phyloP scores from a whole-genome alignment of 768 basidiomycete genomes.

The Tylopilus balloui region DNA sequence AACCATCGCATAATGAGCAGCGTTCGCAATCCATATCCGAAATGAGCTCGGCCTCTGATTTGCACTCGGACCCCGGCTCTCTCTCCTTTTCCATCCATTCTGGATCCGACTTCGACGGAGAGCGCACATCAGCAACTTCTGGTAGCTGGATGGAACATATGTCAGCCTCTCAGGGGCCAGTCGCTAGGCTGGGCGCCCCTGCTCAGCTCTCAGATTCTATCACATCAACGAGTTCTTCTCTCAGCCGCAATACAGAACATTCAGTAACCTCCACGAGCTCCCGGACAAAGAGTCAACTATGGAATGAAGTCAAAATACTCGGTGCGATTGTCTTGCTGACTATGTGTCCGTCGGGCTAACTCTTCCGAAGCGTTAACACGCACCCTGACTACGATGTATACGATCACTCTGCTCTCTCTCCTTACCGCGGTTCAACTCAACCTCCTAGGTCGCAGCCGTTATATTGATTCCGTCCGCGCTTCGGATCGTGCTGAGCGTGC shows the following conservation, averaged over 20 bases:
- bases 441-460: slow-evolving; percentile 76
- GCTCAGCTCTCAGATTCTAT: slow-evolving; percentile 40
- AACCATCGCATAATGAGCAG: slow-evolving; percentile 10
- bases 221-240: slow-evolving; percentile 34
- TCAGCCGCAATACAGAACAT: slow-evolving; percentile 20
- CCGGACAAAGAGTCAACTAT: slow-evolving; percentile 75
- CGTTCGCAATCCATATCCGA: slow-evolving; percentile 34
- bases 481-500: slow-evolving; percentile 55
- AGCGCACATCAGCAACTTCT: slow-evolving; percentile 35
- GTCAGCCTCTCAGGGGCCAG: slow-evolving; percentile 15
- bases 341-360: slow-evolving; percentile 1
- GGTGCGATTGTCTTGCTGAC: slow-evolving; percentile 49
- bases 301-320: slow-evolving; percentile 84
- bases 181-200: slow-evolving; percentile 7
- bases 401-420: slow-evolving; percentile 80
- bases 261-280: slow-evolving; percentile 20
- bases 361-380: slow-evolving; percentile 70
- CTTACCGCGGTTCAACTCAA: slow-evolving; percentile 84
- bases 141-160: slow-evolving; percentile 45
- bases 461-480: slow-evolving; percentile 63
- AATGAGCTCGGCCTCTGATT: slow-evolving; percentile 37
- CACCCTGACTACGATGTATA: slow-evolving; percentile 81
- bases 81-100: slow-evolving; percentile 38
- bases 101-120: slow-evolving; percentile 35
- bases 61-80: slow-evolving; percentile 42